phyloP scores from a whole-genome alignment of 2,329 filamentous ascomycete genomes.

The Boeremia lycopersici region DNA sequence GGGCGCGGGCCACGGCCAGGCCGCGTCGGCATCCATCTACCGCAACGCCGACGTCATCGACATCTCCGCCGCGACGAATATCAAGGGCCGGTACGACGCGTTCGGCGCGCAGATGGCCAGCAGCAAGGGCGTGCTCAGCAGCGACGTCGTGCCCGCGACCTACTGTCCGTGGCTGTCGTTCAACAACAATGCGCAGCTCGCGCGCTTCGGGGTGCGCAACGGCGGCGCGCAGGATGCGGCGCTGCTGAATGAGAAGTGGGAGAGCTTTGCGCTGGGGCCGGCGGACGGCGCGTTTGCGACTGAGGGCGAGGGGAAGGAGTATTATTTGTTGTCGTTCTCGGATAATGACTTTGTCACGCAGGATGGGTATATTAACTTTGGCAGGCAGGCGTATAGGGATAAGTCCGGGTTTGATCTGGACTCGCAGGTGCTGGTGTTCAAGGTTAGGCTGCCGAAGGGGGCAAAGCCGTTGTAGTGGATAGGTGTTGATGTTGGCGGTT shows the following conservation, averaged over 20 bases:
- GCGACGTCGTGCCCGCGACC: slow-evolving; percentile 61
- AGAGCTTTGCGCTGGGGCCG: slow-evolving; percentile 68
- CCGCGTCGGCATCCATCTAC: slow-evolving; percentile 62
- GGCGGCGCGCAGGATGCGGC: slow-evolving; percentile 64
- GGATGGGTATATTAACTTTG: slow-evolving; percentile 66
- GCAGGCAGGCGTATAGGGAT: slow-evolving; percentile 63
- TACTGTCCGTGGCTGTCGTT: slow-evolving; percentile 73
- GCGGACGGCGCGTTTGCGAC: slow-evolving; percentile 52
- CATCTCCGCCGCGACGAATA: slow-evolving; percentile 65
- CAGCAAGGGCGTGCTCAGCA: slow-evolving; percentile 59
- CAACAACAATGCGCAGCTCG: slow-evolving; percentile 69
- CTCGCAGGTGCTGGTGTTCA: slow-evolving; percentile 69
- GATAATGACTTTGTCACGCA: slow-evolving; percentile 81
- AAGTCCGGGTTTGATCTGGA: slow-evolving; percentile 63
- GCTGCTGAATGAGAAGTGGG: slow-evolving; percentile 79
- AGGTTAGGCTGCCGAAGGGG: slow-evolving; percentile 56
- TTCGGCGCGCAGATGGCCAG: slow-evolving; percentile 54
- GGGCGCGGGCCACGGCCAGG: slow-evolving; percentile 63
- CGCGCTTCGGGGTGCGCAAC: slow-evolving; percentile 71
- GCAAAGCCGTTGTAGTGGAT: slow-evolving; percentile 27
- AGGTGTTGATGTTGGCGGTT: too few relatives aligned
- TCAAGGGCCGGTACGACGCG: slow-evolving; percentile 55
- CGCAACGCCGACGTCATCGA: slow-evolving; percentile 74
- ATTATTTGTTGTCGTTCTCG: slow-evolving; percentile 69
- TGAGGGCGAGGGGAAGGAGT: slow-evolving; percentile 64